Conservation (phyloP, 805 yeast species). For the Monosporozyma siamensis region DNA sequence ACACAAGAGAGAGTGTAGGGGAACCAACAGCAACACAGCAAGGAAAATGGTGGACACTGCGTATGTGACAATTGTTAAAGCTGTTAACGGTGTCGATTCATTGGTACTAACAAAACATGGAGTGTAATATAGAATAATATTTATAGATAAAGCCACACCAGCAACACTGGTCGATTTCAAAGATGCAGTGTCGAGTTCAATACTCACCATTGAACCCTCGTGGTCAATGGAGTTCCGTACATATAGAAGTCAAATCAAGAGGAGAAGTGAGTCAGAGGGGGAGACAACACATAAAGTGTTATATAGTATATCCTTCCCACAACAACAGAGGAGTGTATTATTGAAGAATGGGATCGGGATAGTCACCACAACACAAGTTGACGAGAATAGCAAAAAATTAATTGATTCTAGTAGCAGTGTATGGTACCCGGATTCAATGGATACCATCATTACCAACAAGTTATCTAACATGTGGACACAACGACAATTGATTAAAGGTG, state of each 20-base stretch:
- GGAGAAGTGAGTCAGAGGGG: constrained; percentile 10
- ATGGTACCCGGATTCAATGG: constrained; percentile 21
- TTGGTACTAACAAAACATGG: constrained; percentile 1
- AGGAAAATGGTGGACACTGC: constrained; percentile 8
- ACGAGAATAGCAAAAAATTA: constrained; percentile 11
- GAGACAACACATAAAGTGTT: constrained; percentile 15
- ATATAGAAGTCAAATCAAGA: constrained; percentile 19
- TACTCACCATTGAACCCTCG: constrained; percentile 17
- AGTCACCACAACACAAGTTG: constrained; percentile 16
- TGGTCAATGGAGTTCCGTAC: constrained; percentile 28
- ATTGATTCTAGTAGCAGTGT: constrained; percentile 18
- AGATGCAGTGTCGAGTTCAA: constrained; percentile 21
- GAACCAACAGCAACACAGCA: no score
- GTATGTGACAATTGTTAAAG: constrained; percentile 8
- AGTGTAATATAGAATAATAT: constrained; percentile 18
- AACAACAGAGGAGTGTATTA: constrained; percentile 18
- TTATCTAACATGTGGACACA: constrained; percentile 28
- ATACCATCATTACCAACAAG: constrained; percentile 16
- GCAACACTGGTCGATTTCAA: constrained; percentile 24
- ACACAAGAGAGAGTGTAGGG: no score
- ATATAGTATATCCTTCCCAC: constrained; percentile 23
- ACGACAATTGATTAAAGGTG: constrained; percentile 27
- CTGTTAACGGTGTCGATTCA: background rate
- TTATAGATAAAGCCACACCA: constrained; percentile 27
- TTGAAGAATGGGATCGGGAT: constrained; percentile 21